A percentile compares a stretch with the other conserved stretches of the same genome.
These are phyloP conservation scores for Plenodomus biglobosus DNA, from an alignment of 2,329 filamentous ascomycete species.

Conservation along the genomic window DNA sequence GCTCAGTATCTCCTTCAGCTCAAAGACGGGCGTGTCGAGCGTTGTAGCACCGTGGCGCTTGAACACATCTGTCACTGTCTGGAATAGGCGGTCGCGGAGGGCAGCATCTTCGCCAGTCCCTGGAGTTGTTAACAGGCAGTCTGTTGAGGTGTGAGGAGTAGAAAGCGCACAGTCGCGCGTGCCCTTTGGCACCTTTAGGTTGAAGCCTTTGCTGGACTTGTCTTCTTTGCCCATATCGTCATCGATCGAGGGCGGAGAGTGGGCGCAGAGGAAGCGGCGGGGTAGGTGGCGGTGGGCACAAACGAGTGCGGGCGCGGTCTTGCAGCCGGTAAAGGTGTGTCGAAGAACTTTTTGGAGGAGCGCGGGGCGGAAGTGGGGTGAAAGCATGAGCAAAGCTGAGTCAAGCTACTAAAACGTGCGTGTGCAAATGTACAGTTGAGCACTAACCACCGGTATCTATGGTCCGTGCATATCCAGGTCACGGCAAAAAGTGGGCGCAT, in stretches of 20 bases:
- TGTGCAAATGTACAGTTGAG: conserved; percentile 14
- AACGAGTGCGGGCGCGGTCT: conserved; percentile 11
- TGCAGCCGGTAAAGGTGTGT: conserved; percentile 20
- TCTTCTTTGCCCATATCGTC: conserved; percentile 52
- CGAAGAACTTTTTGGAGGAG: conserved; percentile 25
- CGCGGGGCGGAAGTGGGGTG: conserved; percentile 38
- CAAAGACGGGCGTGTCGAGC: conserved; percentile 69
- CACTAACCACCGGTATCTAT: too few species aligned
- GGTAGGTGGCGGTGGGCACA: conserved; percentile 10
- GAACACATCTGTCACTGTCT: conserved; percentile 39
- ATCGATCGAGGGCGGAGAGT: conserved; percentile 12
- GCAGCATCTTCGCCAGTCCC: conserved; percentile 40
- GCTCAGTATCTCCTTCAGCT: conserved; percentile 80
- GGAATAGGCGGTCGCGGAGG: conserved; percentile 41
- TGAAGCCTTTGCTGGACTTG: conserved; percentile 52
- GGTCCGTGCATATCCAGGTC: conserved; percentile 17
- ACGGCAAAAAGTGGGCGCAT: conserved; percentile 8
- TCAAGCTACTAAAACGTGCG: conserved; percentile 29
- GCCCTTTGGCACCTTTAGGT: conserved; percentile 87
- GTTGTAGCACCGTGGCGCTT: conserved; percentile 44
- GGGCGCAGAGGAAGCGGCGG: conserved; percentile 22
- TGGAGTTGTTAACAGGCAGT: conserved; percentile 19
- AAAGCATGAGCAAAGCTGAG: conserved; percentile 34
- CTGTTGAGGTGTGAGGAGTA: not conserved
- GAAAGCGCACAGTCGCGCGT: conserved; percentile 72